Conservation (phyloP, 1,284 basidiomycete genomes). For the Microbotryomycetes sp. region DNA sequence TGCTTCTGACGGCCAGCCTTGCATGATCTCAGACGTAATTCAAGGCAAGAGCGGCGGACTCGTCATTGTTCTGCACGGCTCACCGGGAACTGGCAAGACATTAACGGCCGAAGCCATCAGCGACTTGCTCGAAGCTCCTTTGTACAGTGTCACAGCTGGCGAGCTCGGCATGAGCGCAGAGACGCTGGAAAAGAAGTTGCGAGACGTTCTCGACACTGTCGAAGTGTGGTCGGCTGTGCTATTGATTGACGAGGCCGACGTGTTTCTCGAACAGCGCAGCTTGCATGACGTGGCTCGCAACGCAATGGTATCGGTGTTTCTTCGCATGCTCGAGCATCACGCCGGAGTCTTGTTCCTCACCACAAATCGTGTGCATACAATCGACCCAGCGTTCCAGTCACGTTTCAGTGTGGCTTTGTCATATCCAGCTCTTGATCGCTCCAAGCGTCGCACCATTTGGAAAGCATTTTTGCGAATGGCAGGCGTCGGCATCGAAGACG, state of each 20-base stretch:
- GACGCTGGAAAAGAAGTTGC: constrained; percentile 45
- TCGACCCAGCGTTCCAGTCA: constrained; percentile 57
- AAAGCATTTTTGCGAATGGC: constrained; percentile 12
- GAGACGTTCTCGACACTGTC: constrained; percentile 45
- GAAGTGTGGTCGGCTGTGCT: constrained; percentile 25
- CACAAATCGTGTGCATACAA: constrained; percentile 51
- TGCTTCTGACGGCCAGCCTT: neutral
- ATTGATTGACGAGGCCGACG: constrained; percentile 32
- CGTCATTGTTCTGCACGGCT: constrained; percentile 15
- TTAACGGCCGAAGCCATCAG: constrained; percentile 54
- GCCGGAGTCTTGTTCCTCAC: constrained; percentile 60
- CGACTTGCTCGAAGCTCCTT: constrained; percentile 53
- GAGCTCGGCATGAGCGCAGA: constrained; percentile 44
- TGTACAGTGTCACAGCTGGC: constrained; percentile 43
- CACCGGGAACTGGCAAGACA: constrained; percentile 43
- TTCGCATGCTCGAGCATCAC: constrained; percentile 52
- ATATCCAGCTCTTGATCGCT: constrained; percentile 15
- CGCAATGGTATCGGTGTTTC: constrained; percentile 51
- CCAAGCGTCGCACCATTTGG: constrained; percentile 14
- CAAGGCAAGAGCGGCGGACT: constrained; percentile 25
- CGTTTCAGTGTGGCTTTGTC: constrained; percentile 36
- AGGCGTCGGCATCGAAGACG: constrained; percentile 5
- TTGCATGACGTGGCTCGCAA: constrained; percentile 42
- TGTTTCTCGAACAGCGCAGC: constrained; percentile 21
- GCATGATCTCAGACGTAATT: constrained; percentile 12